These are phyloP conservation scores for Zymoseptoria pseudotritici DNA, from an alignment of 2,329 filamentous ascomycete genomes.

Conservation along the genomic window DNA sequence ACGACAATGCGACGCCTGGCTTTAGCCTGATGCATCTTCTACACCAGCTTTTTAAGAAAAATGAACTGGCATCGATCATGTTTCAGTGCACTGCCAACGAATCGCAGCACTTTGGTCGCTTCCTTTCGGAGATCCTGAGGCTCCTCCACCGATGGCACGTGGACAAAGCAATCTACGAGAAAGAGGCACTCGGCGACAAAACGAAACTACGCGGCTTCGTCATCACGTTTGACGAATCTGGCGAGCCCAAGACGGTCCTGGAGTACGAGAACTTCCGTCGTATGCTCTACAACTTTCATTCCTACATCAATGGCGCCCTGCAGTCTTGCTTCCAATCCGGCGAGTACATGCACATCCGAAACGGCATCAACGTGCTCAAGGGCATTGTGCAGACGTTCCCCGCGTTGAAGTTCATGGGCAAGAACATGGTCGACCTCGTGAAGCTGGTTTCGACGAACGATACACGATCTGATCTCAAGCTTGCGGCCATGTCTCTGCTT, in stretches of 20 bases:
- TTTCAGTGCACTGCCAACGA: conserved; percentile 87
- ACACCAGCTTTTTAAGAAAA: conserved; percentile 75
- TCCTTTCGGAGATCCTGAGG: conserved; percentile 72
- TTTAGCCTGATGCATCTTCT: conserved; percentile 82
- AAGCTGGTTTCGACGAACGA: conserved; percentile 53
- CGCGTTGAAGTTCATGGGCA: conserved; percentile 80
- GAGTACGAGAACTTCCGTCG: conserved; percentile 82
- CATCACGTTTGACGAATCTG: conserved; percentile 57
- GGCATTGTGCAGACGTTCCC: conserved; percentile 76
- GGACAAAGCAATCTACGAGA: conserved; percentile 68
- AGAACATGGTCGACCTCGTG: conserved; percentile 58
- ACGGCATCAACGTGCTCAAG: conserved; percentile 85
- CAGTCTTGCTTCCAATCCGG: conserved; percentile 72
- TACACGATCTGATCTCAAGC: conserved; percentile 64
- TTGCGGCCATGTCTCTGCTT: conserved; percentile 63
- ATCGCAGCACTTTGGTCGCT: conserved; percentile 85
- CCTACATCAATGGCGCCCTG: conserved; percentile 68
- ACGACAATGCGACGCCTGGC: conserved; percentile 73
- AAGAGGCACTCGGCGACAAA: conserved; percentile 64
- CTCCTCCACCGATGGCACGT: conserved; percentile 81
- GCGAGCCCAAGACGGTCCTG: conserved; percentile 59
- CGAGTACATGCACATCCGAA: conserved; percentile 97
- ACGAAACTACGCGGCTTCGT: conserved; percentile 71
- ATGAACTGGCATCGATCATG: conserved; percentile 72
- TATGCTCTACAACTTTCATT: conserved; percentile 84